Percentiles rank a stretch among this genome's conserved stretches.
Conservation (phyloP, 2,329 filamentous ascomycete species). For the Xylaria sp. region DNA sequence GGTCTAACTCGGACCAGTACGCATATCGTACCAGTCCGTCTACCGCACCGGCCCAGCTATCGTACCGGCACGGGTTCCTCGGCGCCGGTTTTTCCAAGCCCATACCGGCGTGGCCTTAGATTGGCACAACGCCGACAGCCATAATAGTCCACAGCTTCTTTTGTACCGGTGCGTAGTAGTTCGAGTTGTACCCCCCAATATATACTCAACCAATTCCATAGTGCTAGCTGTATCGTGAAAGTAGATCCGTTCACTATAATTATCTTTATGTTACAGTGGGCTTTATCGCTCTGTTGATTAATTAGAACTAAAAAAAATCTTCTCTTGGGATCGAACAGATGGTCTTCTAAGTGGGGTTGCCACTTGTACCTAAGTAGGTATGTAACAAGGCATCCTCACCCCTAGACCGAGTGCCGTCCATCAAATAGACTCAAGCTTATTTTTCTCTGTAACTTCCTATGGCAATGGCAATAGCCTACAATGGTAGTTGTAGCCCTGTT, state of each 20-base stretch:
- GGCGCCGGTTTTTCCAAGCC: slow-evolving; percentile 6
- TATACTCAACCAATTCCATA: slow-evolving; percentile 10
- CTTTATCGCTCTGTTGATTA: slow-evolving; percentile 7
- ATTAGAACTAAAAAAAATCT: slow-evolving; percentile 4
- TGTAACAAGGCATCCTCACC: slow-evolving; percentile 4
- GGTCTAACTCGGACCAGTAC: too few species aligned
- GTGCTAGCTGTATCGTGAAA: slow-evolving; percentile 13
- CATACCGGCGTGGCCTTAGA: background rate
- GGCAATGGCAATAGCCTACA: slow-evolving; percentile 11
- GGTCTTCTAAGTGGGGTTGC: slow-evolving; percentile 6
- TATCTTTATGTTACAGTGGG: slow-evolving; percentile 10
- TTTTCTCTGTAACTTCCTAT: slow-evolving; percentile 9
- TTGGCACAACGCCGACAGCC: background rate
- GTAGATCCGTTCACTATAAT: slow-evolving; percentile 3
- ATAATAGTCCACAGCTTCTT: too few species aligned
- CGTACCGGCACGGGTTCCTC: slow-evolving; percentile 4
- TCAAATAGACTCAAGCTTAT: slow-evolving; percentile 1
- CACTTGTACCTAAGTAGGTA: too few species aligned
- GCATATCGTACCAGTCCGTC: background rate
- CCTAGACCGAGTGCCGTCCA: background rate
- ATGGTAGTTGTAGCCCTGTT: slow-evolving; percentile 13
- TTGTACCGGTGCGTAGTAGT: too few species aligned
- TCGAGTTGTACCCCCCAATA: slow-evolving; percentile 6
- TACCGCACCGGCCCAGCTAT: background rate
- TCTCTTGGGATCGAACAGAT: slow-evolving; percentile 2